Conservation (phyloP, 192 early-diverging fungal genomes). For the Umbelopsis sp. region DNA sequence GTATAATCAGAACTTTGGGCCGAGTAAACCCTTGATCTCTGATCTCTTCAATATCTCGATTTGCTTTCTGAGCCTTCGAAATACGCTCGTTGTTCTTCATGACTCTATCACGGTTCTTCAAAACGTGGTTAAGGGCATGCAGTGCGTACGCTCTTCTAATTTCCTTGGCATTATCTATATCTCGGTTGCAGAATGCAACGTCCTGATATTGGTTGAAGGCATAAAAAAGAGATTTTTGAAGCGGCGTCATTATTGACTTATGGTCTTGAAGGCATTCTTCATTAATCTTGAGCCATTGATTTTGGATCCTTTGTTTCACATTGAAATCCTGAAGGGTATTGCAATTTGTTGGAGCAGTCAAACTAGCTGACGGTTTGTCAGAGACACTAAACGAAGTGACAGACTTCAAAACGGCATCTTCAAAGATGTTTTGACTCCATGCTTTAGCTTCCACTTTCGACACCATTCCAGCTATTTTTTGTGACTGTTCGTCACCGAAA, state of each 20-base stretch:
- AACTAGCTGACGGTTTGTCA: background rate
- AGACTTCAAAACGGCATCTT: constrained; percentile 39
- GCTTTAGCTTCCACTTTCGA: constrained; percentile 40
- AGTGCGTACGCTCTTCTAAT: constrained; percentile 74
- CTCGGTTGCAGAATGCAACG: constrained; percentile 69
- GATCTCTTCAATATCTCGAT: constrained; percentile 66
- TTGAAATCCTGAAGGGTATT: constrained; percentile 33
- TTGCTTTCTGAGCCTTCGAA: constrained; percentile 58
- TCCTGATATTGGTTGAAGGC: constrained; percentile 79
- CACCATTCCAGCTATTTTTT: background rate
- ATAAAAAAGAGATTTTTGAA: constrained; percentile 63
- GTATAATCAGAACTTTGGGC: constrained; percentile 86
- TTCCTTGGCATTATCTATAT: constrained; percentile 63
- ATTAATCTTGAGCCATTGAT: constrained; percentile 29
- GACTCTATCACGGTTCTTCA: constrained; percentile 75
- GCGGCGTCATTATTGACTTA: constrained; percentile 35
- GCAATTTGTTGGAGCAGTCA: constrained; percentile 6
- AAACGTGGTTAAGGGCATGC: constrained; percentile 92
- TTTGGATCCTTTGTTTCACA: constrained; percentile 28
- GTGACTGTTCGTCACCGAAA: background rate
- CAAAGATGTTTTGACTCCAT: constrained; percentile 33
- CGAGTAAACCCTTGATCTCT: constrained; percentile 97
- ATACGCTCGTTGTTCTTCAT: constrained; percentile 83
- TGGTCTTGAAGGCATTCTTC: constrained; percentile 21
- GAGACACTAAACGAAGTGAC: constrained; percentile 27